Evolutionary conservation across 306 rosid genomes (phyloP).

Genomic region (Vigna radiata): DNA sequence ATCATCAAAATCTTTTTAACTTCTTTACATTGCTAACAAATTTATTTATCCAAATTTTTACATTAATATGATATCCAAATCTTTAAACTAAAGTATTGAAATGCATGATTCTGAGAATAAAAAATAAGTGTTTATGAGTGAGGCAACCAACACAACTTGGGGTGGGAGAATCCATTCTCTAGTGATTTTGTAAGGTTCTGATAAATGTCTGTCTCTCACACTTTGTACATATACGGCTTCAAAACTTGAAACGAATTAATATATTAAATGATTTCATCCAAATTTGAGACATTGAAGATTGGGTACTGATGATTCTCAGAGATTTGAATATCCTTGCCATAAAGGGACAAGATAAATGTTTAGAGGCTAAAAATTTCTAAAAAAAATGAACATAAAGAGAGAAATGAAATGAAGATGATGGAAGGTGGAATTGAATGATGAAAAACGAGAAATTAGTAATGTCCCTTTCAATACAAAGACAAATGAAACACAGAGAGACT

Average conservation of each 20-base stretch:
- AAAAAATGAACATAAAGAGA: background rate
- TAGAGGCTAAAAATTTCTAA: background rate
- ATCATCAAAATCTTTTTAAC: no score
- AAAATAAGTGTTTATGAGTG: background rate
- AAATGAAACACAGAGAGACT: constrained; percentile 43
- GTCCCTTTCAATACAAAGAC: constrained; percentile 53
- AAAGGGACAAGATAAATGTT: background rate
- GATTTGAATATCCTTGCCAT: background rate
- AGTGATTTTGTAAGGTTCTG: constrained; percentile 29
- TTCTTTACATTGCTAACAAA: no score
- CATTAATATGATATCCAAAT: no score
- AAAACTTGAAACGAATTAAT: background rate
- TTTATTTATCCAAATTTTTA: no score
- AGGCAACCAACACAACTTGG: background rate
- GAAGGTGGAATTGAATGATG: constrained; percentile 44
- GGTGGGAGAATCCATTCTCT: constrained; percentile 13
- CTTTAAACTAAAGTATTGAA: no score
- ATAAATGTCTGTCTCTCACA: constrained; percentile 6
- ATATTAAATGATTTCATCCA: constrained; percentile 5
- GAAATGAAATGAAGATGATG: background rate
- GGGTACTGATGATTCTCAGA: background rate
- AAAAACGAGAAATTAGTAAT: constrained; percentile 34
- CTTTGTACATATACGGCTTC: constrained; percentile 1
- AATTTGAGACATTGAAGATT: background rate
- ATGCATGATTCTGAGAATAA: no score